These are phyloP conservation scores for Phytophthora pseudosyringae DNA, from an alignment of 352 stramenopile species.

Conservation along the genomic window DNA sequence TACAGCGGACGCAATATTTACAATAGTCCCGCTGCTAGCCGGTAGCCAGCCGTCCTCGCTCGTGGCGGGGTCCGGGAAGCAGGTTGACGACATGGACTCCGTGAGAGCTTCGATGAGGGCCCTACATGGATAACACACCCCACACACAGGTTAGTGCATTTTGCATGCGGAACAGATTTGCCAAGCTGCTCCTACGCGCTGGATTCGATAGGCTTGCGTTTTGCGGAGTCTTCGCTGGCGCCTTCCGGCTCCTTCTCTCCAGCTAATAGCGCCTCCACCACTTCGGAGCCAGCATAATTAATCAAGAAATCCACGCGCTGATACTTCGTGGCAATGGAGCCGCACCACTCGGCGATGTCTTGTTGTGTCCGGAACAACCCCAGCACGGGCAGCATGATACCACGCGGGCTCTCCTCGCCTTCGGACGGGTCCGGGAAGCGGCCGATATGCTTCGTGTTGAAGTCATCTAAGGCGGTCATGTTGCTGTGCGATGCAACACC, in stretches of 20 bases:
- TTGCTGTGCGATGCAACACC: constrained; percentile 35
- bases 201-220: constrained; percentile 19
- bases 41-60: constrained; percentile 24
- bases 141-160: constrained; percentile 8
- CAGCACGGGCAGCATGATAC: constrained; percentile 64
- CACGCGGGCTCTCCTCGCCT: constrained; percentile 45
- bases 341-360: constrained; percentile 67
- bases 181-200: constrained; percentile 21
- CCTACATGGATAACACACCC: constrained; percentile 18
- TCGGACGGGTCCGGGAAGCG: constrained; percentile 52
- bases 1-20: constrained; percentile 25
- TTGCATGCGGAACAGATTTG: background rate
- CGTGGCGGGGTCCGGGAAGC: constrained; percentile 25
- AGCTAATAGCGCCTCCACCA: constrained; percentile 15
- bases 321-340: constrained; percentile 62
- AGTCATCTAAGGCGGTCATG: constrained; percentile 51
- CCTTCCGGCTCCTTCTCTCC: constrained; percentile 12
- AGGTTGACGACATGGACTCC: constrained; percentile 35
- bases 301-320: constrained; percentile 71
- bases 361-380: constrained; percentile 51
- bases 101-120: constrained; percentile 31
- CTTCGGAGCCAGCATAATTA: constrained; percentile 54
- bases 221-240: constrained; percentile 2
- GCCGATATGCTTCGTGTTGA: constrained; percentile 59
- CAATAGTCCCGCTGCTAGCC: constrained; percentile 31